Evolutionary conservation across 306 rosid genomes (phyloP).

Genomic region (Castanospermum australe): DNA sequence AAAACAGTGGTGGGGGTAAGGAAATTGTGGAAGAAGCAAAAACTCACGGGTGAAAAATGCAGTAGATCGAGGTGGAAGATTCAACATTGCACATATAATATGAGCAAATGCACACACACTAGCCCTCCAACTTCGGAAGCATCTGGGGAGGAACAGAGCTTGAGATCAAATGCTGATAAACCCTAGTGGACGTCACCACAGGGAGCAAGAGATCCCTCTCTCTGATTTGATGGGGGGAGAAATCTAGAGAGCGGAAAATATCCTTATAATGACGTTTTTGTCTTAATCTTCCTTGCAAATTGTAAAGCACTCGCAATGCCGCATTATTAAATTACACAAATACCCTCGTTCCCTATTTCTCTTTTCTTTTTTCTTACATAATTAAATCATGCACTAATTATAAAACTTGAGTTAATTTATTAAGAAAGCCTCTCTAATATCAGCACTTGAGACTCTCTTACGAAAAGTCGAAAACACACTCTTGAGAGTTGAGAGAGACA

Average conservation of each 20-base stretch:
- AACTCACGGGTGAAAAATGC: slow-evolving; percentile 51
- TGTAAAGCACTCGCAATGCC: background rate
- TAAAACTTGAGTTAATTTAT: too few relatives aligned
- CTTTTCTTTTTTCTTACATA: background rate
- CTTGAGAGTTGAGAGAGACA: too few relatives aligned
- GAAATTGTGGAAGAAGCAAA: slow-evolving; percentile 32
- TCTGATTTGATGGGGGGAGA: slow-evolving; percentile 54
- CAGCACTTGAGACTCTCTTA: too few relatives aligned
- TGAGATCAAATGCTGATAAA: slow-evolving; percentile 34
- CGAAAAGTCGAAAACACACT: too few relatives aligned
- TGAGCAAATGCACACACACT: slow-evolving; percentile 15
- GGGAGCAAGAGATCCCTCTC: slow-evolving; percentile 25
- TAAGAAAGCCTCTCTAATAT: too few relatives aligned
- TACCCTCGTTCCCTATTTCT: background rate
- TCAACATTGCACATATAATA: slow-evolving; percentile 40
- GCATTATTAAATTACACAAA: slow-evolving; percentile 5
- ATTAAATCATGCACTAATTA: too few relatives aligned
- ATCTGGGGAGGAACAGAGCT: slow-evolving; percentile 17
- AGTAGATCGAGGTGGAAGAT: slow-evolving; percentile 43
- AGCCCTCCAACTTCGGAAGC: slow-evolving; percentile 23
- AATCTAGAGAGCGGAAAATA: slow-evolving; percentile 33
- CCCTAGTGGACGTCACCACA: slow-evolving; percentile 32
- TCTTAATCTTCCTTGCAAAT: slow-evolving; percentile 7
- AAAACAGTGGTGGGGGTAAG: background rate
- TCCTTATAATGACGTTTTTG: slow-evolving; percentile 44